phyloP scores from a whole-genome alignment of 352 stramenopile species.

The Globisporangium radiosum region DNA sequence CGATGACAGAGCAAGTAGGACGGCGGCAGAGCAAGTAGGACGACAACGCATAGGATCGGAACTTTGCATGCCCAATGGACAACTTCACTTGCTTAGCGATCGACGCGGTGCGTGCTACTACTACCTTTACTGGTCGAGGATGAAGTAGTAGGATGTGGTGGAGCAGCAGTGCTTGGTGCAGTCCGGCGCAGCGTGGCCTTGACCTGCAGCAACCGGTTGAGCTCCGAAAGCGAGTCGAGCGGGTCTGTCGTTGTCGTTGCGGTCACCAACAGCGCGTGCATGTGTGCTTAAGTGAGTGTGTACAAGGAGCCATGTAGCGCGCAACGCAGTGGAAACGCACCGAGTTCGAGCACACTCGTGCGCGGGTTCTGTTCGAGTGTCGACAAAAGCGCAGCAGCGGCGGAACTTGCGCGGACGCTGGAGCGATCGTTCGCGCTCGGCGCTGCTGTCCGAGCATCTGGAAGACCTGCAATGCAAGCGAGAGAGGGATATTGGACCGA shows the following conservation, averaged over 20 bases:
- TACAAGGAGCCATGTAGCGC: neutral
- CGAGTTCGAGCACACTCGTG: slow-evolving; percentile 18
- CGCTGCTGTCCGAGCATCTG: neutral
- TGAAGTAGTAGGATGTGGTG: neutral
- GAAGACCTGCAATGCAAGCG: neutral
- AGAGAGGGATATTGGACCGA: too few species aligned
- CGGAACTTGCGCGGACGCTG: neutral
- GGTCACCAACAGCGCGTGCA: neutral
- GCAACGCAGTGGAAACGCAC: slow-evolving; percentile 3
- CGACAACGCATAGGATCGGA: too few species aligned
- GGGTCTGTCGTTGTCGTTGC: slow-evolving; percentile 20
- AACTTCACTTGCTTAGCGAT: neutral
- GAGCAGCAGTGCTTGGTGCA: neutral
- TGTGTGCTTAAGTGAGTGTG: neutral
- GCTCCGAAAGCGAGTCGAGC: slow-evolving; percentile 43
- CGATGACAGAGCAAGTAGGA: too few species aligned
- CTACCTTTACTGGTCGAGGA: too few species aligned
- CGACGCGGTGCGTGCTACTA: neutral
- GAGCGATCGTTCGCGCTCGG: neutral
- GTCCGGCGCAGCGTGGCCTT: slow-evolving; percentile 37
- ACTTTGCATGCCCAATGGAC: too few species aligned
- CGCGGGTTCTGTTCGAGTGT: slow-evolving; percentile 6
- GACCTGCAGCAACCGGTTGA: slow-evolving; percentile 48
- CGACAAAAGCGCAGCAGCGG: slow-evolving; percentile 1
- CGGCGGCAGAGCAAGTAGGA: too few species aligned